These are phyloP conservation scores for Colletotrichum endophyticum DNA, from an alignment of 2,329 filamentous ascomycete genomes.

Conservation along the genomic window DNA sequence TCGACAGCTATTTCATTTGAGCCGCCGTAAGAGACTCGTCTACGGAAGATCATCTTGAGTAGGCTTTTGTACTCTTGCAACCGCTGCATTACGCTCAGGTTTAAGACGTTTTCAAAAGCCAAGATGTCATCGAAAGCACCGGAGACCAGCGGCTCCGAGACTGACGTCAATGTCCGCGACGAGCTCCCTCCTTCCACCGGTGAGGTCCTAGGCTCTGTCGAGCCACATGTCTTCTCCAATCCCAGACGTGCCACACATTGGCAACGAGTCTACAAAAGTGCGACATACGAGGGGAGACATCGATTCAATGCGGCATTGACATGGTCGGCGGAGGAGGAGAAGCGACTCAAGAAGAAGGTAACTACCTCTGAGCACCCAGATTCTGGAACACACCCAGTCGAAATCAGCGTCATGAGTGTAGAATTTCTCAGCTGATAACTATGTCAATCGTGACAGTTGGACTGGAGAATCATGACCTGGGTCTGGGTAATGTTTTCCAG, in stretches of 20 bases:
- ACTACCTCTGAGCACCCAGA: not conserved
- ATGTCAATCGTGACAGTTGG: not conserved
- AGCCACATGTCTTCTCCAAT: conserved; percentile 16
- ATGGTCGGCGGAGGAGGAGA: not conserved
- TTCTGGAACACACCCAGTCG: not conserved
- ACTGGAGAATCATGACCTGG: not conserved
- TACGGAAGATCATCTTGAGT: fast-evolving
- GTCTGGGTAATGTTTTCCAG: conserved; percentile 57
- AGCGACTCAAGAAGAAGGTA: not conserved
- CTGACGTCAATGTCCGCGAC: not conserved
- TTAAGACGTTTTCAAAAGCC: fast-evolving
- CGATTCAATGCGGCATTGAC: not conserved
- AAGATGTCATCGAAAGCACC: not conserved
- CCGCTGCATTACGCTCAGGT: fast-evolving
- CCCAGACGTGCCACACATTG: conserved; percentile 4
- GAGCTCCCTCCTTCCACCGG: conserved; percentile 6
- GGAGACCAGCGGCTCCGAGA: not conserved
- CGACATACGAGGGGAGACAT: not conserved
- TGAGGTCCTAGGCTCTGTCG: conserved; percentile 1
- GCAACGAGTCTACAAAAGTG: not conserved
- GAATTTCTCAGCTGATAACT: not conserved
- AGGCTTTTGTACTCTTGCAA: not conserved
- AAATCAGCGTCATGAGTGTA: not conserved
- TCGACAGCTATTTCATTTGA: not conserved
- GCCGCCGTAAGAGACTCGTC: not conserved